Base-by-base conservation (phyloP, 2,329 filamentous ascomycete genomes). In the Gyromitra esculenta region DNA sequence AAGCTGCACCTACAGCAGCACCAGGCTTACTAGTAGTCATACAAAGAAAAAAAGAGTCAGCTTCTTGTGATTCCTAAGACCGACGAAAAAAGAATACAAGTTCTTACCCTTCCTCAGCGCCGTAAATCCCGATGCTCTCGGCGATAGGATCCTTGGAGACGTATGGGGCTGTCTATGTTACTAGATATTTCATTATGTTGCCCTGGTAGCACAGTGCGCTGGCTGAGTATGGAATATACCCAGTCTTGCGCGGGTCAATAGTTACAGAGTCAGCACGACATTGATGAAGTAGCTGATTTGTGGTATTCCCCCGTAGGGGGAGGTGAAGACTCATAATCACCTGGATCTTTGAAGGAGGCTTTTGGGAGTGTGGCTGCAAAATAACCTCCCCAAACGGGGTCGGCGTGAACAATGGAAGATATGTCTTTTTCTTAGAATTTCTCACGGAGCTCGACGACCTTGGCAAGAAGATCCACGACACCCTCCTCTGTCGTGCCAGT, bases 361-460 rank as follows among this genome's bases (percentile, higher is more conserved):
- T 81, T 79, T 2, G 77, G 81, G 1, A 87, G 39, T 85, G 86
- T 86, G 0, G 84, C 83, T 35, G 82, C 82, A 70, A 87, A 87
- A 69, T 87, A 87, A 0, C 86, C 86, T 18, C 86, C 85, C 86
- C 86, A 87, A 0, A 86, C 85, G 0, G 85, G 86, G 75, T 87
- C 86, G 0, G 82, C 84, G 64, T 87, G 86, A 7, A 87, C 81
- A 0, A 85, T 71, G 66, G 86, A 87, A 0, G 85, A 86, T 0
- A 87, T 79, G 0, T 85, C 85, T 21, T 82, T 75, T 2, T 80
- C 81, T 78, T 86, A 84, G 59, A 84, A 84, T n/a, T 82, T 78
- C 15, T 83, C 81, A 1, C 86, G 83, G 4, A 86, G 78, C 0
- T 80, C 78, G 1, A 86, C 57, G 15, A 87, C 84, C 0, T 82